These are phyloP conservation scores for Volvariella volvacea DNA, from an alignment of 1,284 basidiomycete genomes.

Conservation along the genomic window DNA sequence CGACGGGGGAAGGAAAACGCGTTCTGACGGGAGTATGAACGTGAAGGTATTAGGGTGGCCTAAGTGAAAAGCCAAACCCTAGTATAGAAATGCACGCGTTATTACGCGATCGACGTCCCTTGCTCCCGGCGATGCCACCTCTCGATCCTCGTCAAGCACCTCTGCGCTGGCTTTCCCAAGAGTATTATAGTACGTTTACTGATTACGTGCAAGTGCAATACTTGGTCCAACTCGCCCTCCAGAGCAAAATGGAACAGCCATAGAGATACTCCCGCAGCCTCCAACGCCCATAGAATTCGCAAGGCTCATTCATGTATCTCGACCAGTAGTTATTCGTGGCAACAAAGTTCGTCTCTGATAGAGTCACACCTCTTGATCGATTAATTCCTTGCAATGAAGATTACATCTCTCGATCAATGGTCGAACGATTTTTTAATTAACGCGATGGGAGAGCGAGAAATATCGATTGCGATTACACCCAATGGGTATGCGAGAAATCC, in stretches of 20 bases:
- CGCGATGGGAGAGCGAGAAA: slow-evolving; percentile 42
- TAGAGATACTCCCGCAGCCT: slow-evolving; percentile 46
- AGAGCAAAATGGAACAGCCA: slow-evolving; percentile 63
- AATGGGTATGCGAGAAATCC: slow-evolving; percentile 53
- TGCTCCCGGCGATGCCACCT: not conserved
- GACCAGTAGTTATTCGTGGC: slow-evolving; percentile 78
- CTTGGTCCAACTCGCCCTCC: not conserved
- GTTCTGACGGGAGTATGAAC: no score
- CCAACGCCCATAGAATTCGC: slow-evolving; percentile 73
- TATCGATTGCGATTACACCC: slow-evolving; percentile 80
- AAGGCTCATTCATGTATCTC: slow-evolving; percentile 62
- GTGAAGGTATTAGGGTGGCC: no score
- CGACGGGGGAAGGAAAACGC: not conserved
- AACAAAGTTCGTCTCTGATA: not conserved
- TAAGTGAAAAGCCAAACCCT: no score
- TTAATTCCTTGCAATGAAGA: slow-evolving; percentile 24
- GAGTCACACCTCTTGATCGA: not conserved
- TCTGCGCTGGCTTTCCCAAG: slow-evolving; percentile 36
- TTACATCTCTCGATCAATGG: slow-evolving; percentile 45
- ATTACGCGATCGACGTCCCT: no score
- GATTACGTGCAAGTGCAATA: not conserved
- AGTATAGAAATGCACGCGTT: no score
- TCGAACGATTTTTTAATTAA: slow-evolving; percentile 54
- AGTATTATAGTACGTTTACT: slow-evolving; percentile 42
- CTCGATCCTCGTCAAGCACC: slow-evolving; percentile 4